phyloP scores from a whole-genome alignment of 345 rosid species.

The Murraya paniculata region DNA sequence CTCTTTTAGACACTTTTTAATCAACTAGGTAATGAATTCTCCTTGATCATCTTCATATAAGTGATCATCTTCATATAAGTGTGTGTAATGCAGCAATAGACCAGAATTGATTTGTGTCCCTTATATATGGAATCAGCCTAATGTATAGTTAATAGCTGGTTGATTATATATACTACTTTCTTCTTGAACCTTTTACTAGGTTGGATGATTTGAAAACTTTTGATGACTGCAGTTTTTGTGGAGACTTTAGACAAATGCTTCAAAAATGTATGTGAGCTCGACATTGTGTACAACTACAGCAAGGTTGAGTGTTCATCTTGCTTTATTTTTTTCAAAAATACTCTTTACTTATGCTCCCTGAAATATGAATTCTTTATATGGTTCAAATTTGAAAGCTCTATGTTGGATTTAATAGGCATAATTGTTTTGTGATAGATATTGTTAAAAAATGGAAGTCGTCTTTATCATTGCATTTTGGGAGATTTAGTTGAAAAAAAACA shows the following conservation, averaged over 20 bases:
- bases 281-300: conserved; percentile 77
- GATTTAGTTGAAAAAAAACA: neutral
- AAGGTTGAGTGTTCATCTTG: conserved; percentile 49
- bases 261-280: conserved; percentile 93
- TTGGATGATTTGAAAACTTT: conserved; percentile 14
- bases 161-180: neutral
- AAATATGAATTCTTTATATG: neutral
- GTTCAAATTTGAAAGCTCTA: neutral
- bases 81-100: neutral
- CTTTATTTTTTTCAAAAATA: neutral
- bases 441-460: neutral
- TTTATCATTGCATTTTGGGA: neutral
- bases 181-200: neutral
- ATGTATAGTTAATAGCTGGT: neutral
- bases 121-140: neutral
- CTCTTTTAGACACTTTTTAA: neutral
- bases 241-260: conserved; percentile 98
- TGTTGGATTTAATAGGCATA: neutral
- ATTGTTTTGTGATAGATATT: neutral
- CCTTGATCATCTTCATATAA: neutral
- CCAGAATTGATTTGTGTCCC: neutral
- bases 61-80: neutral
- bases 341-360: neutral
- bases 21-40: neutral
- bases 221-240: conserved; percentile 72